Base-by-base conservation (phyloP, 495 filamentous ascomycete species). In the Poronia punctata region DNA sequence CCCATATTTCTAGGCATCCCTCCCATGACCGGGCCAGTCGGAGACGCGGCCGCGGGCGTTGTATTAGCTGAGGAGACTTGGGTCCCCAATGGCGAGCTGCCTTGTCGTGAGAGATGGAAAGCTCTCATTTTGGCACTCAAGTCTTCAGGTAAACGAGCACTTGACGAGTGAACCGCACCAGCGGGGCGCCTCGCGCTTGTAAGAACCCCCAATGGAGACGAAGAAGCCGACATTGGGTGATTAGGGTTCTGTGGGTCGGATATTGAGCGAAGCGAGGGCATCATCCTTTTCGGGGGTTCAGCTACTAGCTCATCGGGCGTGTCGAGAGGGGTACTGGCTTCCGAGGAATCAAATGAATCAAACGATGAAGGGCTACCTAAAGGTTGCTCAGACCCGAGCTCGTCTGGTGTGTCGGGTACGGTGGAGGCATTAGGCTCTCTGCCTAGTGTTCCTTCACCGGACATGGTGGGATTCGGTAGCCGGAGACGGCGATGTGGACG, bases 71-170 rank as follows among this genome's bases (percentile, higher is more conserved):
- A 53, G 25, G 48, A 46, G 7, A 28, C 9, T 11, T 50, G 49
- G 5, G 49, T 43, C 22, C n/a, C 39, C 5, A 51, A 7, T 18
- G 48, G 34, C 25, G 55, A 56, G 40, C 52, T 51, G 7, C 52
- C 52, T 33, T 56, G 52, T n/a, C 55, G 55, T 4, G 55, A 59
- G 10, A 84, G 55, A 39, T 84, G 80, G 38, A 88, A 86, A 2
- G 83, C 84, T 48, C 78, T 79, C 71, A 90, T 82, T 50, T 82
- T 88, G 24, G 80, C 84, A 66, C 84, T 76, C 45, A 96, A 78
- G 46, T 93, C 87, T 58, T 83, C 78, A 27, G 85, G 83, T 15
- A 92, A 63, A 20, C 66, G 55, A 30, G 71, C 67, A 34, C 68
- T 72, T 26, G 78, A 76, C 53, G 80, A 68, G 7, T 76, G 73